Evolutionary conservation across 257 asterid species (phyloP), one percentile per base, ranked within the genome.

Genomic region (Scutellaria barbata): DNA sequence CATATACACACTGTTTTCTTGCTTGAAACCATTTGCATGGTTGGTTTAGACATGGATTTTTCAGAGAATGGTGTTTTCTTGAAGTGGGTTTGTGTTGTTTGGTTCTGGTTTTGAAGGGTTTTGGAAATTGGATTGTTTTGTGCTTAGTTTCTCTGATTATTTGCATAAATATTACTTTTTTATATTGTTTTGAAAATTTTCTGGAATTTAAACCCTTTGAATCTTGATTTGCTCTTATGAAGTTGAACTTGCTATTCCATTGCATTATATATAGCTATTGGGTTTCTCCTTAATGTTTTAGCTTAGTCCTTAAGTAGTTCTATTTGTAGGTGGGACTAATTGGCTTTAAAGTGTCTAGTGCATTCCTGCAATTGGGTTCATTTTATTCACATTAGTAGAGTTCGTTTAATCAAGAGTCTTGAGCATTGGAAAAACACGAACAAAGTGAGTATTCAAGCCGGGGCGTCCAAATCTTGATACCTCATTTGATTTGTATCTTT

Each of bases 1-100:
- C n/a, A 0, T 3, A 0, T n/a, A 3, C 10, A 10, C 71, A 13
- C 52, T 63, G 41, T 46, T 70, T 62, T 33, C 52, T 41, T 54
- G 7, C 50, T 7, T 63, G 62, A 54, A 51, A 65, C 56, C 57
- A 2, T 66, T 52, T 77, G 81, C 81, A 77, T 77, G 81, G 41
- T 59, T 64, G 74, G 56, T 63, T 58, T 41, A 6, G 63, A 10
- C 55, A 55, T 63, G 67, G 71, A 13, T 50, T 60, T 57, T 58
- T 60, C 51, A 41, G 62, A 48, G 52, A 37, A 20, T 63, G 60
- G 10, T 37, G 63, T 56, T 56, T 42, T 61, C 16, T 76, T 52
- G 50, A 61, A 45, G 66, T 52, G 82, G 71, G 74, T 50, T 48
- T 60, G 45, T 53, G 73, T 37, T 68, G 55, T 45, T 39, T 17